Evolutionary conservation across 306 rosid genomes (phyloP).

Genomic region (Acacia confusa): DNA sequence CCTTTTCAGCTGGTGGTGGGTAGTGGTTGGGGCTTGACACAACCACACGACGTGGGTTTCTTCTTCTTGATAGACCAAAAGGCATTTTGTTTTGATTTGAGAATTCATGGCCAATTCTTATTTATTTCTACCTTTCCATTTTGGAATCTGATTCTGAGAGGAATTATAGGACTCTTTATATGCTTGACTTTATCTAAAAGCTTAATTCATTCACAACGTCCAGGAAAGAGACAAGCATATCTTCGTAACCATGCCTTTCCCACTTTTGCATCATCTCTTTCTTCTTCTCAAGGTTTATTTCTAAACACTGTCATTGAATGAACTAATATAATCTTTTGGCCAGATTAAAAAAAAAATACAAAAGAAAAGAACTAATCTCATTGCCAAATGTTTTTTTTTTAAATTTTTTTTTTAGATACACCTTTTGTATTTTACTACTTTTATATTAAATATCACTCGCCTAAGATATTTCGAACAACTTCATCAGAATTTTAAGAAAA

Average conservation of each 20-base stretch:
- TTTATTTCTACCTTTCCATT: constrained; percentile 10
- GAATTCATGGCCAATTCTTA: constrained; percentile 10
- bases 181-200: constrained; percentile 40
- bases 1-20: constrained; percentile 49
- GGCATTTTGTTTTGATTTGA: constrained; percentile 2
- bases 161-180: not conserved
- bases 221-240: not conserved
- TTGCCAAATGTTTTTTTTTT: not conserved
- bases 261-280: not conserved
- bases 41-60: constrained; percentile 13
- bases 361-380: not conserved
- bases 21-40: constrained; percentile 20
- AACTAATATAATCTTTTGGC: not conserved
- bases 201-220: constrained; percentile 4
- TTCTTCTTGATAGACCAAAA: constrained; percentile 25
- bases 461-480: no score
- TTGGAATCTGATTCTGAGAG: constrained; percentile 46
- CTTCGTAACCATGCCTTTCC: not conserved
- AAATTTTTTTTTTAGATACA: no score
- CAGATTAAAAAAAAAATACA: not conserved
- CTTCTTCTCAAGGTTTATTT: not conserved
- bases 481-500: no score
- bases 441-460: no score
- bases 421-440: no score
- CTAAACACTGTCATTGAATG: not conserved